These are phyloP conservation scores for Pinus tabuliformis DNA, from an alignment of 75 land plant species.

Conservation along the genomic window DNA sequence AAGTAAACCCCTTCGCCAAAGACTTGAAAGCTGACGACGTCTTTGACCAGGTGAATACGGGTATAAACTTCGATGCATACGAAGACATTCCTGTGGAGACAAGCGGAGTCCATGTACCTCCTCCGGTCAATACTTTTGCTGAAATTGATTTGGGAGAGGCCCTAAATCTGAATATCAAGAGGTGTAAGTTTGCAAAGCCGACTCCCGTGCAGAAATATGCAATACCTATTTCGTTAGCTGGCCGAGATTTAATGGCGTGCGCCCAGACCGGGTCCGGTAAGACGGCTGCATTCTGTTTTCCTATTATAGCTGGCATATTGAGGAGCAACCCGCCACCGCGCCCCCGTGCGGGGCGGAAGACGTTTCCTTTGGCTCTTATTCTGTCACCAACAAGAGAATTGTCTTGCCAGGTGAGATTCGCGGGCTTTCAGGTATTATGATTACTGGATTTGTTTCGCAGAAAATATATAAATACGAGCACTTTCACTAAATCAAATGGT, in stretches of 20 bases:
- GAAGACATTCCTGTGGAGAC: conserved; percentile 92
- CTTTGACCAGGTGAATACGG: conserved; percentile 44
- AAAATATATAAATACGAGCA: too few relatives aligned
- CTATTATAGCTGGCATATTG: conserved; percentile 77
- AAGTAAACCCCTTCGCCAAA: conserved; percentile 49
- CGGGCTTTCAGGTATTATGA: background rate
- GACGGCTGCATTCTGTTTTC: conserved; percentile 90
- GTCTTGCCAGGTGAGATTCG: conserved; percentile 50
- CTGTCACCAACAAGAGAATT: conserved; percentile 82
- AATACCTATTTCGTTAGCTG: conserved; percentile 71
- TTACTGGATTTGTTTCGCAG: background rate
- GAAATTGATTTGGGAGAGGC: conserved; percentile 77
- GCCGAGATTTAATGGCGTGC: conserved; percentile 91
- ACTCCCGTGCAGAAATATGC: conserved; percentile 85
- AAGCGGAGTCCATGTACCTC: conserved; percentile 80
- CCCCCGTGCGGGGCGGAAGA: conserved; percentile 58
- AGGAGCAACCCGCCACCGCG: conserved; percentile 42
- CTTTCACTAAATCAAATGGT: background rate
- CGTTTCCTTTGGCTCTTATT: conserved; percentile 70
- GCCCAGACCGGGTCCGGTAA: conserved; percentile 84
- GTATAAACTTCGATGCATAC: conserved; percentile 85
- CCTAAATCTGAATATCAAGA: conserved; percentile 62
- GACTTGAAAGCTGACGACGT: conserved; percentile 11
- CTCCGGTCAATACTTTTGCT: conserved; percentile 68
- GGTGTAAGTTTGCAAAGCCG: conserved; percentile 87